A percentile compares a stretch with the other conserved stretches of the same genome.
Evolutionary conservation across 2,329 filamentous ascomycete species (phyloP).

Genomic region (Cladosporium sp.): DNA sequence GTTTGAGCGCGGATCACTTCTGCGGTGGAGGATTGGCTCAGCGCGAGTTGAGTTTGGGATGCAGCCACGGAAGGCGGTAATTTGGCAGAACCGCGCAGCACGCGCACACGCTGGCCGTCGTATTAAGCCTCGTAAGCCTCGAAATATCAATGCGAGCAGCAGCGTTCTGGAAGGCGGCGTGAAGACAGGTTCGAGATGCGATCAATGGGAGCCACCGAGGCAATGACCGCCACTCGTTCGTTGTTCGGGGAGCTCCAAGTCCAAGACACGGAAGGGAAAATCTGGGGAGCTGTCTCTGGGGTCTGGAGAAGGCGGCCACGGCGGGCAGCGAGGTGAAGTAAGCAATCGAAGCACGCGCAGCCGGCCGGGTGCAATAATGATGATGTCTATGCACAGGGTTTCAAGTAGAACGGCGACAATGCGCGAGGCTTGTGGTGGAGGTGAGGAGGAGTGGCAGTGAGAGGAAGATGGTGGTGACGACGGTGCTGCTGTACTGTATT

Average conservation of each 20-base stretch:
- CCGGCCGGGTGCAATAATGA: conserved; percentile 8
- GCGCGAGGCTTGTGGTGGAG: not conserved
- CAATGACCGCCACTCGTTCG: conserved; percentile 4
- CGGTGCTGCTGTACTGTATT: not conserved
- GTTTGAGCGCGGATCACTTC: conserved; percentile 19
- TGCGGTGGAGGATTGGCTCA: conserved; percentile 15
- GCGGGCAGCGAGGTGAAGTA: conserved; percentile 4
- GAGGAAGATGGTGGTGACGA: not conserved
- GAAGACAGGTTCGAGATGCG: not conserved
- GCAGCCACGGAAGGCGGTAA: conserved; percentile 13
- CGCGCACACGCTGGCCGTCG: not conserved
- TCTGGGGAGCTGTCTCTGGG: conserved; percentile 19
- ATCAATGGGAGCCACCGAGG: not conserved
- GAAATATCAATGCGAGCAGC: not conserved
- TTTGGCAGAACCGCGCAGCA: not conserved
- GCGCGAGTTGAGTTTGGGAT: conserved; percentile 17
- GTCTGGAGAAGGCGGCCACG: conserved; percentile 15
- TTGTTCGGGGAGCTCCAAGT: not conserved
- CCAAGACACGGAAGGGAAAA: conserved; percentile 9
- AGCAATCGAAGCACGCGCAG: conserved; percentile 7
- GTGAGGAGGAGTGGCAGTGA: not conserved
- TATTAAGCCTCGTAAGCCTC: not conserved
- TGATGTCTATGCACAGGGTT: conserved; percentile 6
- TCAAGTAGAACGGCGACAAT: conserved; percentile 9
- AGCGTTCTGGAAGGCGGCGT: conserved; percentile 1